A percentile compares a stretch with the other conserved stretches of the same genome.
These are phyloP conservation scores for Cardamine chenopodiifolia DNA, from an alignment of 345 rosid genomes.

Conservation along the genomic window DNA sequence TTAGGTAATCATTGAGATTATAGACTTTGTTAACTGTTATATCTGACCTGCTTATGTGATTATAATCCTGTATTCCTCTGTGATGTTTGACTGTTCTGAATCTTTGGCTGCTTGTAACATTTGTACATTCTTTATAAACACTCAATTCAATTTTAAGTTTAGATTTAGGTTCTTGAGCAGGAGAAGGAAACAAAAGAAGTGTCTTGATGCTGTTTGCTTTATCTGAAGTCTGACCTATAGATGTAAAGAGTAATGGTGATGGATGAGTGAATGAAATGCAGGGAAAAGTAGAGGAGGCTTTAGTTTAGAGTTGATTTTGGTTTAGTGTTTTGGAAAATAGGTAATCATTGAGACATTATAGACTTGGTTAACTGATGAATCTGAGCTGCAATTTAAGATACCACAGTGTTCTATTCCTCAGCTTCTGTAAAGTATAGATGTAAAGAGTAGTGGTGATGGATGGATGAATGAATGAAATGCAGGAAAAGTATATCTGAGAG, in stretches of 20 bases:
- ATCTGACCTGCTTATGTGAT: neutral
- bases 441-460: conserved; percentile 9
- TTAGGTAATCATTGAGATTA: conserved; percentile 6
- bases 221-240: neutral
- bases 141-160: neutral
- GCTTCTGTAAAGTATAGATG: conserved; percentile 6
- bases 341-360: neutral
- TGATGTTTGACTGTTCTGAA: conserved; percentile 1
- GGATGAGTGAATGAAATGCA: conserved; percentile 11
- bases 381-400: neutral
- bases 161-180: conserved; percentile 19
- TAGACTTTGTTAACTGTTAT: neutral
- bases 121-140: neutral
- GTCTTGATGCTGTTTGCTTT: conserved; percentile 15
- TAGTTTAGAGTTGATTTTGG: neutral
- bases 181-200: conserved; percentile 16
- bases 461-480: conserved; percentile 22
- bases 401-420: neutral
- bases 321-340: neutral
- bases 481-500: neutral
- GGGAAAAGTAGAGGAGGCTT: neutral
- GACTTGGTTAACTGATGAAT: neutral
- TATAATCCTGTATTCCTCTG: neutral
- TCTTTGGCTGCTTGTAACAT: neutral
- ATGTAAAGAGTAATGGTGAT: conserved; percentile 13